Percentiles rank a stretch among this genome's conserved stretches.
Evolutionary conservation across 2,329 filamentous ascomycete genomes (phyloP).

Genomic region (Hirsutella minnesotensis): DNA sequence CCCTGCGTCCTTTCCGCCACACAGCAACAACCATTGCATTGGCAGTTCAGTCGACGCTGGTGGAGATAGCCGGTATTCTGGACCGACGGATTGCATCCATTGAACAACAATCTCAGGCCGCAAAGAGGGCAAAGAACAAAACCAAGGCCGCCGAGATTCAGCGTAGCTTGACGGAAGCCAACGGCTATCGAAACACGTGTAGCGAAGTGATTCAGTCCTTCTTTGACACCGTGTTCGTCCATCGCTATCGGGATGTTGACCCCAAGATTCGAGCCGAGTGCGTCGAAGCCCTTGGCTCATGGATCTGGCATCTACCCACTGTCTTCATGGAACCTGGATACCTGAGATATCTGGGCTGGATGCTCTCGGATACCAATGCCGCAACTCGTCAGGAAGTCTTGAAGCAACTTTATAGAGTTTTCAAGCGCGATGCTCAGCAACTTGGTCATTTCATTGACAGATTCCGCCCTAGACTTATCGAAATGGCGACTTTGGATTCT

Average conservation of each 20-base stretch:
- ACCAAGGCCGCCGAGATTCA: constrained; percentile 63
- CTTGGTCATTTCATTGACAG: constrained; percentile 88
- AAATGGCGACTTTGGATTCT: constrained; percentile 81
- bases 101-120: constrained; percentile 66
- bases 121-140: constrained; percentile 66
- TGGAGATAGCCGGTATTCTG: constrained; percentile 58
- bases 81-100: constrained; percentile 62
- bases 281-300: constrained; percentile 72
- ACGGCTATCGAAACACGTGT: constrained; percentile 55
- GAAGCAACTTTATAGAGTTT: constrained; percentile 68
- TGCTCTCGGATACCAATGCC: constrained; percentile 70
- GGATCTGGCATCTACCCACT: constrained; percentile 77
- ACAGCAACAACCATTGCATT: constrained; percentile 81
- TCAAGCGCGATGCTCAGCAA: constrained; percentile 69
- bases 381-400: constrained; percentile 75
- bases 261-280: constrained; percentile 81
- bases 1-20: constrained; percentile 81
- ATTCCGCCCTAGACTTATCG: constrained; percentile 75
- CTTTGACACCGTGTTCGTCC: constrained; percentile 87
- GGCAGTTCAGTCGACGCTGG: constrained; percentile 67
- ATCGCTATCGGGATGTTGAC: constrained; percentile 91
- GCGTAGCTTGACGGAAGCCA: constrained; percentile 57
- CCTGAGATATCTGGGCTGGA: constrained; percentile 89
- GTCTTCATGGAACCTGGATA: constrained; percentile 86
- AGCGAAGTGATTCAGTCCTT: constrained; percentile 69